Base-by-base conservation (phyloP, 495 filamentous ascomycete species). In the Cryomyces minteri region DNA sequence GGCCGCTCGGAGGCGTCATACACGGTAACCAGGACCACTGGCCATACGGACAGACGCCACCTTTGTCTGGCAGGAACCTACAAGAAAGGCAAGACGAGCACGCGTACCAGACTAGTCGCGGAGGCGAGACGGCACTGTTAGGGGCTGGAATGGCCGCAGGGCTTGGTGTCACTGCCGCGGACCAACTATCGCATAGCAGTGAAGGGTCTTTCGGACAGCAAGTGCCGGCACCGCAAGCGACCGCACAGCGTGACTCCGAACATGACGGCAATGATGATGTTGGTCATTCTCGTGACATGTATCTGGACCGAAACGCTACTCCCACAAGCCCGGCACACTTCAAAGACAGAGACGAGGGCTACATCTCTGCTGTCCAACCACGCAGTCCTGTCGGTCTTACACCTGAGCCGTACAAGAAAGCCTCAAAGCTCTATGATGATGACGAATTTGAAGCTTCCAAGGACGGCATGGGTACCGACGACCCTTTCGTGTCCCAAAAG, bases 311-410 rank as follows among this genome's bases (percentile, higher is more conserved):
- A 25, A 39, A 54, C 38, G 44, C 48, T 39, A 49, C 42, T 34
- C 51, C 53, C 29, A 44, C 48, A 29, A 71, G 71, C 47, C 64
- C 65, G 30, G 62, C 61, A 0, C 61, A 64, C 31, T 67, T 65
- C 48, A 69, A 68, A 42, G 18, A 25, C 18, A 80, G 77, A 48
- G 88, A 94, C 55, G 88, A 95, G 64, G 88, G 88, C 9, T 94
- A 94, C 58, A 82, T 87, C 41, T 93, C 88, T 11, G 83, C 84
- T 47, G 80, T 80, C 18, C 79, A 84, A 60, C 76, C 43, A 4
- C 30, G 38, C 28, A 38, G 9, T 14, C 54, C 37, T 32, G 55
- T 49, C 44, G 55, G 49, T 32, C 41, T 58, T 42, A 54, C 53
- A 11, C 53, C 56, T 9, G 53, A 56, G 3, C 37, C 37, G 14